Evolutionary conservation across 768 basidiomycete genomes (phyloP), one percentile per base, ranked within the genome.

Genomic region (Lactarius psammicola): DNA sequence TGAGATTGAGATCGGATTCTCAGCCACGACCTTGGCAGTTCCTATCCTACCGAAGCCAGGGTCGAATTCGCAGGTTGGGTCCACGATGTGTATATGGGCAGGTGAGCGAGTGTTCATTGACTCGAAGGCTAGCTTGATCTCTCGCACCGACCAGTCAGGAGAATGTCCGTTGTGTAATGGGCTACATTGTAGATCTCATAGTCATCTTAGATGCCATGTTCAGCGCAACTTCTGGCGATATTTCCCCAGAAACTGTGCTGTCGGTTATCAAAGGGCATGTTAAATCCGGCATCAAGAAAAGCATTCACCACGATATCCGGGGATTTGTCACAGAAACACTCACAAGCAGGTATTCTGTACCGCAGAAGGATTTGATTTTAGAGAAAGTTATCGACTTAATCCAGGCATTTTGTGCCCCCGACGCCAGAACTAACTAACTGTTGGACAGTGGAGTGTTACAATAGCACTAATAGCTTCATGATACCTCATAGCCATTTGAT

Each of bases 331-430:
- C 49, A 8, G 59, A 59, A 11, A 20, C 20, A 28, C 34, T 34
- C 23, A 15, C 15, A n/a, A 23, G 33, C 13, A 31, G 11, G 26
- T 23, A 10, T 10, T 8, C 55, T 11, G 33, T 46, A 15, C 17
- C 42, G 23, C 33, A 46, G 55, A 13, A 59, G 15, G 64, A 65
- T 30, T 40, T 60, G 10, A n/a, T 60, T 4, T 15, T 65, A 17
- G 64, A 60, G 33, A 65, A 46, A 33, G 60, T 42, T 3, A 60
- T 59, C 11, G 64, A 65, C 17, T 36, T 65, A 40, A 65, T 65
- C 17, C 23, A 10, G 9, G 23, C 46, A 33, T 55, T n/a, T 54
- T 65, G 64, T 56, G 20, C 11, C 3, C 26, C 58, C n/a, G n/a
- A n/a, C n/a, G n/a, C n/a, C n/a, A n/a, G n/a, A n/a, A n/a, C n/a